phyloP scores from a whole-genome alignment of 2,329 filamentous ascomycete species.

The Exophiala sp. region DNA sequence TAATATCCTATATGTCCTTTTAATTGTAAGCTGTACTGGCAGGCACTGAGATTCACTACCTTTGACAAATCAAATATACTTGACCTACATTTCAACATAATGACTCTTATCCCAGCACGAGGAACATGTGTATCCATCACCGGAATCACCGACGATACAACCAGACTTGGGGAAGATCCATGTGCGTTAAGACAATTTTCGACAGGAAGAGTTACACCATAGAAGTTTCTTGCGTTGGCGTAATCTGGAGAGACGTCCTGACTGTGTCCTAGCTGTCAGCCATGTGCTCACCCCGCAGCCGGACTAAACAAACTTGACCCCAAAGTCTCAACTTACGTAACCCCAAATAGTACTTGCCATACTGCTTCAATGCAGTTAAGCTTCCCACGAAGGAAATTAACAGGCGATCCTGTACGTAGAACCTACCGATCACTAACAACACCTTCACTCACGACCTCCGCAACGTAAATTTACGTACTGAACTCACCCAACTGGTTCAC shows the following conservation, averaged over 20 bases:
- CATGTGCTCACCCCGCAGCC: neutral
- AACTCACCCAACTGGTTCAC: neutral
- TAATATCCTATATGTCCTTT: too few species aligned
- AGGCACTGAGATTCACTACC: too few species aligned
- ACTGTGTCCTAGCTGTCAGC: neutral
- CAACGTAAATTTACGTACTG: neutral
- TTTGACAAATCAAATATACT: too few species aligned
- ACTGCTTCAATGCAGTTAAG: neutral
- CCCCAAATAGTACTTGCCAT: neutral
- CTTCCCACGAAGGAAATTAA: neutral
- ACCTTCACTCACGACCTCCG: neutral
- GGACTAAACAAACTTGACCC: neutral
- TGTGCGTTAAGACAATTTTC: neutral
- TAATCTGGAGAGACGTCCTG: neutral
- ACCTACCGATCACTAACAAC: neutral
- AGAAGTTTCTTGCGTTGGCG: neutral
- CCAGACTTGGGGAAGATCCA: neutral
- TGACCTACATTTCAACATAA: too few species aligned
- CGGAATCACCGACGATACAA: neutral
- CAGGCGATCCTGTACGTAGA: neutral
- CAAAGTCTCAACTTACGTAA: neutral
- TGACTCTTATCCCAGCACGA: too few species aligned
- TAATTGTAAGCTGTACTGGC: too few species aligned
- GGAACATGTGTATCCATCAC: too few species aligned
- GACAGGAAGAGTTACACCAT: neutral